phyloP scores from a whole-genome alignment of 116 monocot species.

The Dioscorea cayenensis region DNA sequence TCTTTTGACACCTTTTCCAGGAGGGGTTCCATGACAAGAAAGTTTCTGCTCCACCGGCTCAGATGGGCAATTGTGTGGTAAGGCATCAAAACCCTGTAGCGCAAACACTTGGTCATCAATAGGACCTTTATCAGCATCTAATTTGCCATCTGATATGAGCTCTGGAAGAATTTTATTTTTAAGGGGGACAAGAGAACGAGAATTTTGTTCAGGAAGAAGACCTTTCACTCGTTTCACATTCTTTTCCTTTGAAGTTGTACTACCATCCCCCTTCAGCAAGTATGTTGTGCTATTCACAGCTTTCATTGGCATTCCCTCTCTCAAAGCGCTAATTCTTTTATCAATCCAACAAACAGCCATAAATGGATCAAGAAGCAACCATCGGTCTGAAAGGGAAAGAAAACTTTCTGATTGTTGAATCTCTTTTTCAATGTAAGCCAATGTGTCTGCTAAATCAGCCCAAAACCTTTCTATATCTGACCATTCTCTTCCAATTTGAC shows the following conservation, averaged over 20 bases:
- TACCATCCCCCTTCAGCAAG: constrained; percentile 5
- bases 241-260: background rate
- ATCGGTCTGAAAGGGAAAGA: constrained; percentile 31
- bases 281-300: constrained; percentile 41
- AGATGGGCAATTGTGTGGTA: background rate
- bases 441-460: constrained; percentile 32
- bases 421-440: constrained; percentile 46
- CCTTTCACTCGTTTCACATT: background rate
- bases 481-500: constrained; percentile 45
- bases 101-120: constrained; percentile 1
- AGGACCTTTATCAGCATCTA: background rate
- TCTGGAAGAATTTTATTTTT: constrained; percentile 14
- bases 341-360: constrained; percentile 65
- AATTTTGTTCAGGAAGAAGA: background rate
- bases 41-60: background rate
- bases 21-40: background rate
- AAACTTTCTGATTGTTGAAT: constrained; percentile 6
- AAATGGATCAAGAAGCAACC: constrained; percentile 88
- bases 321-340: constrained; percentile 37
- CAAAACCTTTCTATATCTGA: constrained; percentile 42
- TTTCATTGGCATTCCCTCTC: constrained; percentile 35
- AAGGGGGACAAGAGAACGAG: background rate
- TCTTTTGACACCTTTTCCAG: constrained; percentile 18
- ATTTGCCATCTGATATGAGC: constrained; percentile 9
- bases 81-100: background rate